Evolutionary conservation across 2,329 filamentous ascomycete genomes (phyloP).

Genomic region (Juglanconis oblonga): DNA sequence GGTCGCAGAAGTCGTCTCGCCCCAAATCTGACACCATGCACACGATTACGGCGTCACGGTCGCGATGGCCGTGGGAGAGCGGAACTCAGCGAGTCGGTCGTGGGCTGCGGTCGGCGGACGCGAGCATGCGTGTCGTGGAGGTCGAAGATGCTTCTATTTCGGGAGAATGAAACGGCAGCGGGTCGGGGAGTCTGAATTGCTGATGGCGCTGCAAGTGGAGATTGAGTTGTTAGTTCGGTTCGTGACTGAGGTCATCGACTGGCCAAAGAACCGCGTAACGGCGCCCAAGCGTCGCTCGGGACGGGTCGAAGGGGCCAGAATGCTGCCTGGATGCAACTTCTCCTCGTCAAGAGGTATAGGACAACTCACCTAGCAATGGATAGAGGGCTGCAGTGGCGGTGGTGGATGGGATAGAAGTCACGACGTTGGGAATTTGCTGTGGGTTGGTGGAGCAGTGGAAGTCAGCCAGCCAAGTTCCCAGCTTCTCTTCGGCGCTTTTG

Average conservation of each 20-base stretch:
- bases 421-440: slow-evolving; percentile 13
- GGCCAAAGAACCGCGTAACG: not conserved
- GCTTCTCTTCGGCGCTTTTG: slow-evolving; percentile 7
- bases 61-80: slow-evolving; percentile 10
- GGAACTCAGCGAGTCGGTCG: slow-evolving; percentile 19
- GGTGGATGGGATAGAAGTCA: slow-evolving; percentile 12
- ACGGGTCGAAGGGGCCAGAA: not conserved
- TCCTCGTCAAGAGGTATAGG: not conserved
- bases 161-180: slow-evolving; percentile 10
- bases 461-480: not conserved
- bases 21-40: slow-evolving; percentile 25
- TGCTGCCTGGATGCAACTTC: not conserved
- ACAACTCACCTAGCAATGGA: slow-evolving; percentile 14
- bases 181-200: slow-evolving; percentile 2
- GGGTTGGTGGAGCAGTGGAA: not conserved
- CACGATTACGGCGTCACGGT: slow-evolving; percentile 11
- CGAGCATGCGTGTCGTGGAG: slow-evolving; percentile 11
- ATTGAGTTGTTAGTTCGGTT: slow-evolving; percentile 12
- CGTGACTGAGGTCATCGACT: slow-evolving; percentile 16
- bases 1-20: slow-evolving; percentile 13
- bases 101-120: slow-evolving; percentile 1
- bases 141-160: slow-evolving; percentile 1
- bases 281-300: not conserved
- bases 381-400: slow-evolving; percentile 3
- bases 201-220: slow-evolving; percentile 17